A percentile compares a stretch with the other conserved stretches of the same genome.
These are phyloP conservation scores for Suillus variegatus DNA, from an alignment of 768 basidiomycete species.

Conservation along the genomic window DNA sequence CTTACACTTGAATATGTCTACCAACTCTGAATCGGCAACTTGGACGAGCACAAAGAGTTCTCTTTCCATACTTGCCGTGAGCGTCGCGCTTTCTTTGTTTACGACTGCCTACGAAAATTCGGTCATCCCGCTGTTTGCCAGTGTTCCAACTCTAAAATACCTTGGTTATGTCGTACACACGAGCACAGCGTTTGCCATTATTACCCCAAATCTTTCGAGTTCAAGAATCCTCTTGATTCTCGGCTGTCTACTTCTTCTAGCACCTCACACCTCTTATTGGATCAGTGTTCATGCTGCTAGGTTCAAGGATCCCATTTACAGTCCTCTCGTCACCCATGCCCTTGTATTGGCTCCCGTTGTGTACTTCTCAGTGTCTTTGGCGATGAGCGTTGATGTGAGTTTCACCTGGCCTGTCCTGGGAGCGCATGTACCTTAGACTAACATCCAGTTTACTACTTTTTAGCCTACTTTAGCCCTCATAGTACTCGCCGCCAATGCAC, in stretches of 20 bases:
- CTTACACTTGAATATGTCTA: background rate
- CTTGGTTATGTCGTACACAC: constrained; percentile 44
- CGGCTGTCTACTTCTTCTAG: constrained; percentile 42
- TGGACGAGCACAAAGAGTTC: constrained; percentile 18
- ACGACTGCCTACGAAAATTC: constrained; percentile 63
- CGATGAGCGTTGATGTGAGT: constrained; percentile 43
- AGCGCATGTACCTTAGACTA: background rate
- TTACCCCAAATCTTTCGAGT: constrained; percentile 30
- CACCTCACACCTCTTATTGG: constrained; percentile 72
- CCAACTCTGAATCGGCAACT: constrained; percentile 8
- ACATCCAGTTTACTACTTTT: background rate
- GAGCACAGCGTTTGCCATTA: constrained; percentile 35
- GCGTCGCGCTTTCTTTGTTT: constrained; percentile 50
- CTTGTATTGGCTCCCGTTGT: constrained; percentile 58
- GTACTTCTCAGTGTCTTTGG: constrained; percentile 49
- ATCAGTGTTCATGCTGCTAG: constrained; percentile 60
- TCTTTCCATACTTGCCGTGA: constrained; percentile 29
- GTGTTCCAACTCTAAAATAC: constrained; percentile 52
- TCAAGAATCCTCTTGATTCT: constrained; percentile 31
- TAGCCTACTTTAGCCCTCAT: constrained; percentile 27
- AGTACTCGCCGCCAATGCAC: constrained; percentile 25
- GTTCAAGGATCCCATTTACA: constrained; percentile 50
- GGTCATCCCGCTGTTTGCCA: constrained; percentile 70
- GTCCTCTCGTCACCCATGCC: constrained; percentile 60
- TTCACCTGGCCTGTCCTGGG: background rate